phyloP scores from a whole-genome alignment of 2,329 filamentous ascomycete species.

The Colletotrichum salicis region DNA sequence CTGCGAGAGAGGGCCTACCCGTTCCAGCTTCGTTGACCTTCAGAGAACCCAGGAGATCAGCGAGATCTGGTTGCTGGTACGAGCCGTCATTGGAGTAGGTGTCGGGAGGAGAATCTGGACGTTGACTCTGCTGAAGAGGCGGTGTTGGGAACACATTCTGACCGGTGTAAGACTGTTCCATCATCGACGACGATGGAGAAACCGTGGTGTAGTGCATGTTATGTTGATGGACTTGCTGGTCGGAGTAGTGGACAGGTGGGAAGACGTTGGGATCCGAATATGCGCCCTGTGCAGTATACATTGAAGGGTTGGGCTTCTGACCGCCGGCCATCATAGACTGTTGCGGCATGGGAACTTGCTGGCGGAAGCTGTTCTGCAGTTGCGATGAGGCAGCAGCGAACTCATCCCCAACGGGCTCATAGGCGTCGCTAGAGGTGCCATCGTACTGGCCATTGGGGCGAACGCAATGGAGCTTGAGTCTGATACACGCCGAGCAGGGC shows the following conservation, averaged over 20 bases:
- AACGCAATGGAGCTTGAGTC: conserved; percentile 92
- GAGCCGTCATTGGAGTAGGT: conserved; percentile 68
- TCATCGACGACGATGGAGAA: conserved; percentile 57
- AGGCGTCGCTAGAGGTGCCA: conserved; percentile 59
- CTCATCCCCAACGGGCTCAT: conserved; percentile 51
- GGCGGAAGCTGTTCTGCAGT: conserved; percentile 57
- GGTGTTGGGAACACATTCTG: conserved; percentile 65
- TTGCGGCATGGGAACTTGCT: conserved; percentile 64
- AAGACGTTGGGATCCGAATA: conserved; percentile 62
- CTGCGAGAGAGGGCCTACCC: conserved; percentile 63
- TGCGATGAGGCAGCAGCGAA: conserved; percentile 51
- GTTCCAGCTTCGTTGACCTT: conserved; percentile 89
- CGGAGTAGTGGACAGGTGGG: conserved; percentile 57
- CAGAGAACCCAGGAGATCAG: conserved; percentile 84
- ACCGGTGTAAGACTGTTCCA: conserved; percentile 62
- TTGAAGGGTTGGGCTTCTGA: conserved; percentile 51
- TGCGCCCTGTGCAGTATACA: conserved; percentile 60
- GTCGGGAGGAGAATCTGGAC: conserved; percentile 56
- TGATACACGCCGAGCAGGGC: conserved; percentile 94
- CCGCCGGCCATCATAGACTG: conserved; percentile 55
- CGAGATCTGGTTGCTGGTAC: conserved; percentile 77
- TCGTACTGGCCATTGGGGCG: conserved; percentile 86
- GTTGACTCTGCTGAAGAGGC: conserved; percentile 56
- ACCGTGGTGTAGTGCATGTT: conserved; percentile 66
- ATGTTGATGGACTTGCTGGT: conserved; percentile 56